phyloP scores from a whole-genome alignment of 2,329 filamentous ascomycete species.

The Pleurostoma richardsiae region DNA sequence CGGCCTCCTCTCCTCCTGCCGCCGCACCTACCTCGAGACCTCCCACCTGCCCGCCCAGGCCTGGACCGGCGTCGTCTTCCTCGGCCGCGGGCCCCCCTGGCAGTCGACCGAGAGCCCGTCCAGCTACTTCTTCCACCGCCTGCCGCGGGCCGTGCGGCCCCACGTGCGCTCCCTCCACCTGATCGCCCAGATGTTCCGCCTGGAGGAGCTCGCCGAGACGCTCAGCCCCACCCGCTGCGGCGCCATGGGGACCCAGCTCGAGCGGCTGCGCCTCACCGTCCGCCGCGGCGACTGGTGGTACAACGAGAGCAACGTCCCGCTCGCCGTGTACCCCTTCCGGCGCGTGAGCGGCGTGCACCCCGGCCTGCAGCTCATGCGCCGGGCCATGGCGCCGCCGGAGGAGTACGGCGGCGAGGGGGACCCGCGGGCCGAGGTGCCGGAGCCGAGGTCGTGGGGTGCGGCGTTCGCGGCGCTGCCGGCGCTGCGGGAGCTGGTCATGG shows the following conservation, averaged over 20 bases:
- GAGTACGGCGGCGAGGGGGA: too few relatives aligned
- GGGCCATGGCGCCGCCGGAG: background rate
- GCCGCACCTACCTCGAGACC: constrained; percentile 3
- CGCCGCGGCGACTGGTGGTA: constrained; percentile 4
- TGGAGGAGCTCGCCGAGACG: background rate
- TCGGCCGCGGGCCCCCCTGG: background rate
- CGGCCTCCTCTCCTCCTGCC: constrained; percentile 2
- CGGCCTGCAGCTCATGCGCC: background rate
- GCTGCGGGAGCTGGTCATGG: constrained; percentile 5
- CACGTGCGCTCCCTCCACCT: background rate
- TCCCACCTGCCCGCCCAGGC: background rate
- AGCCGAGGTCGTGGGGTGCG: background rate
- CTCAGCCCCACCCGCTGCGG: background rate
- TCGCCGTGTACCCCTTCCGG: constrained; percentile 1
- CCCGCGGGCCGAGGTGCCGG: too few relatives aligned
- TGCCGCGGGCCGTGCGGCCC: background rate
- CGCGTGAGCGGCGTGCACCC: background rate
- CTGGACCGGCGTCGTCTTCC: background rate
- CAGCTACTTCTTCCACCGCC: background rate
- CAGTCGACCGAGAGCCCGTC: background rate
- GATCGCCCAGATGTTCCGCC: background rate
- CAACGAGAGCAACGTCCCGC: background rate
- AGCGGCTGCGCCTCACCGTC: constrained; percentile 4
- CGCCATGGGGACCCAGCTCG: background rate
- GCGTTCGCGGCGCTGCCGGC: constrained; percentile 2